A percentile compares a stretch with the other conserved stretches of the same genome.
Conservation (phyloP, 257 asterid genomes). For the Solanum lycopersicoides region DNA sequence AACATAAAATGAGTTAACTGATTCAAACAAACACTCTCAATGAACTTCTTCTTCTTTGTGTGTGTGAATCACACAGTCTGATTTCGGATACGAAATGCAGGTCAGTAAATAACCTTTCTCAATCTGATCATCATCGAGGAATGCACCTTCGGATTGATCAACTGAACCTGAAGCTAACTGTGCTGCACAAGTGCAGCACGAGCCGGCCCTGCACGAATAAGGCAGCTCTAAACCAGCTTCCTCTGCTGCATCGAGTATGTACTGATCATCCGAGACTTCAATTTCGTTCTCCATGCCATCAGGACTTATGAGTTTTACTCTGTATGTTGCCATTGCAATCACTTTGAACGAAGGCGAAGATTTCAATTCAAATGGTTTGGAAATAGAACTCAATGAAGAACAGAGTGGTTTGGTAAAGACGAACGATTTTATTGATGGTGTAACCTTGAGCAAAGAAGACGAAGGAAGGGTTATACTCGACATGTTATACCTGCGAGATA, state of each 20-base stretch:
- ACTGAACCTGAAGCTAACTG: conserved; percentile 15
- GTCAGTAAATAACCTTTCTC: conserved; percentile 27
- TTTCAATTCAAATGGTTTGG: conserved; percentile 6
- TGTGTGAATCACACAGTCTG: conserved; percentile 27
- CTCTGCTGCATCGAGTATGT: conserved; percentile 37
- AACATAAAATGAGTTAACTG: not conserved
- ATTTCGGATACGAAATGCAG: conserved; percentile 26
- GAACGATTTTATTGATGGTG: not conserved
- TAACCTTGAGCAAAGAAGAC: not conserved
- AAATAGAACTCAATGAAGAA: conserved; percentile 8
- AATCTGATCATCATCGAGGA: conserved; percentile 23
- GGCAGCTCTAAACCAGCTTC: conserved; percentile 27
- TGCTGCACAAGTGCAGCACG: conserved; percentile 37
- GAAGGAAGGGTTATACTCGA: conserved; percentile 7
- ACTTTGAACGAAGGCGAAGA: not conserved
- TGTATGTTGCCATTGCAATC: conserved; percentile 26
- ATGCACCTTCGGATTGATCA: conserved; percentile 37
- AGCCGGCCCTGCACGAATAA: conserved; percentile 34
- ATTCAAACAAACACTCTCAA: not conserved
- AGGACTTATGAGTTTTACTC: conserved; percentile 30
- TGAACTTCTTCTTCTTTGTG: conserved; percentile 32
- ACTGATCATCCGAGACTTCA: conserved; percentile 26
- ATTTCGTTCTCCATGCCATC: conserved; percentile 19
- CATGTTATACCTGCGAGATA: conserved; percentile 1
- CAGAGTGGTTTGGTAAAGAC: not conserved